Conservation (phyloP, 345 rosid genomes). For the Hibiscus mutabilis region DNA sequence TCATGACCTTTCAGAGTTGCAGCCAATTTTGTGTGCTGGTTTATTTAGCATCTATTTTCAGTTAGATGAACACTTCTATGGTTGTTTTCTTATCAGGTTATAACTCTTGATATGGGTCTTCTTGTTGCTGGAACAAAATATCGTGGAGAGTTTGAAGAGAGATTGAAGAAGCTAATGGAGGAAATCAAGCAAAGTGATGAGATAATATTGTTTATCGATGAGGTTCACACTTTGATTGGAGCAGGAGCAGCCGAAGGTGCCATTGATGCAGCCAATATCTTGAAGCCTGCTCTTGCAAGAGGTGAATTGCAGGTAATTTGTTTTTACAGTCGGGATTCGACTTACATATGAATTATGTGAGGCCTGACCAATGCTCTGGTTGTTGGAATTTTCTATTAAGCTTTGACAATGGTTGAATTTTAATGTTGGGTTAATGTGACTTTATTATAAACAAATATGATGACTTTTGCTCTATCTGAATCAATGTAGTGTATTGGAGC, state of each 20-base stretch:
- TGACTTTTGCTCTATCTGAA: neutral
- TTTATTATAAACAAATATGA: neutral
- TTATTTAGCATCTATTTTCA: too few relatives aligned
- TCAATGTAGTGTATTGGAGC: conserved; percentile 84
- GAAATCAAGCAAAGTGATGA: neutral
- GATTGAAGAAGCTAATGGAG: neutral
- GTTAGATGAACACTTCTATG: too few relatives aligned
- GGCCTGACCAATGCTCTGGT: too few relatives aligned
- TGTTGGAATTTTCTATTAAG: neutral
- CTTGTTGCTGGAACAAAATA: neutral
- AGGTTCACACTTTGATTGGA: neutral
- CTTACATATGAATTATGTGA: neutral
- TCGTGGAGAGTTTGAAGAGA: neutral
- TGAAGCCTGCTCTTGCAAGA: neutral
- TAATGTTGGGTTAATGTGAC: neutral
- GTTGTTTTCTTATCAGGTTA: neutral
- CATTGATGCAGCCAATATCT: neutral
- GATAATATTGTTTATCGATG: neutral
- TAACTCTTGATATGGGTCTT: neutral
- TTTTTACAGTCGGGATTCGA: neutral
- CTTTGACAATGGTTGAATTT: neutral
- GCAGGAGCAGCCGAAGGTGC: neutral
- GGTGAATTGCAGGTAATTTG: neutral
- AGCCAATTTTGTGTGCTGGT: neutral
- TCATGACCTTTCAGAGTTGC: neutral